These are phyloP conservation scores for Fusarium hainanense DNA, from an alignment of 2,329 filamentous ascomycete species.

Conservation along the genomic window DNA sequence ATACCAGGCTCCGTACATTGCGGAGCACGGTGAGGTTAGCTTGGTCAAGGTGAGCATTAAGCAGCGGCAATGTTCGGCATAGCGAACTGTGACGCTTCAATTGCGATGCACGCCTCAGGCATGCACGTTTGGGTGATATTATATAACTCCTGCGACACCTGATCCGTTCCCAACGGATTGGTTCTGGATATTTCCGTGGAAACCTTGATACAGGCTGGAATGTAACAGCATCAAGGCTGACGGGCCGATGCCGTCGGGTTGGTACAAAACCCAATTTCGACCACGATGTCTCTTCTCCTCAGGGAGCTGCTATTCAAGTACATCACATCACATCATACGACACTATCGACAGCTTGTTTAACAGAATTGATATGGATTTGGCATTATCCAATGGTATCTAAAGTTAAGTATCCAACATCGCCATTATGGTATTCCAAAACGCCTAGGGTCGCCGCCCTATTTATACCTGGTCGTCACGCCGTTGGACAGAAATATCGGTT, in stretches of 20 bases:
- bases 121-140: background rate
- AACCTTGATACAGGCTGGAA: background rate
- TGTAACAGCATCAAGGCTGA: slow-evolving; percentile 2
- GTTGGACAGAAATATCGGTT: slow-evolving; percentile 19
- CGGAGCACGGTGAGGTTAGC: slow-evolving; percentile 12
- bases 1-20: background rate
- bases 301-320: background rate
- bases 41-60: slow-evolving; percentile 2
- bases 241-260: slow-evolving; percentile 10
- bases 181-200: background rate
- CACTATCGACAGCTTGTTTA: background rate
- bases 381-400: slow-evolving; percentile 33
- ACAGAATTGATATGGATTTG: background rate
- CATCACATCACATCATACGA: background rate
- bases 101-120: slow-evolving; percentile 15
- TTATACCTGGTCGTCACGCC: slow-evolving; percentile 28
- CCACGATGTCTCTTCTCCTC: background rate
- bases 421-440: slow-evolving; percentile 19
- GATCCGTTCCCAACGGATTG: background rate
- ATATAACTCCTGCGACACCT: slow-evolving; percentile 7
- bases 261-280: background rate
- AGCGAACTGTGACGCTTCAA: background rate
- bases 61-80: slow-evolving; percentile 28
- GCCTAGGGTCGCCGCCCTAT: slow-evolving; percentile 27
- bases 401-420: slow-evolving; percentile 2